Evolutionary conservation across 1,284 basidiomycete genomes (phyloP).

Genomic region (Ganoderma resinaceum): DNA sequence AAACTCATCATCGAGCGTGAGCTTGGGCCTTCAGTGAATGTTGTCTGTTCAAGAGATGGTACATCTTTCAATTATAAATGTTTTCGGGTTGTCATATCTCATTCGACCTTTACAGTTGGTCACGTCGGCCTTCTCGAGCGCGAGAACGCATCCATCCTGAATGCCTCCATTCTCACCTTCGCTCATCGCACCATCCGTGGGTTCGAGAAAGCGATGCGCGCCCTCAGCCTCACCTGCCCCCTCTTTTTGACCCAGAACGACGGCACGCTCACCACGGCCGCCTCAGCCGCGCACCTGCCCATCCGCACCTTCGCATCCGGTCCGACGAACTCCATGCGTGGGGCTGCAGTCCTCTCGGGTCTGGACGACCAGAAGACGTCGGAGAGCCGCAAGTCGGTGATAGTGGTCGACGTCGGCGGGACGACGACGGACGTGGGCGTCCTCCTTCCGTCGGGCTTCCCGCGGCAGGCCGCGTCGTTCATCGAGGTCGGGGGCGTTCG

Average conservation of each 20-base stretch:
- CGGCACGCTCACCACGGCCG: constrained; percentile 60
- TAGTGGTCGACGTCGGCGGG: constrained; percentile 67
- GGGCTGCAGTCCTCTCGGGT: constrained; percentile 60
- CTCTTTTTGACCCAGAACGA: constrained; percentile 68
- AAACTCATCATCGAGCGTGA: constrained; percentile 48
- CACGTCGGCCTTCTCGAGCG: constrained; percentile 64
- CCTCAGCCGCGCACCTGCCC: constrained; percentile 59
- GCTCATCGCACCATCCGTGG: constrained; percentile 57
- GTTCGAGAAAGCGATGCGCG: constrained; percentile 56
- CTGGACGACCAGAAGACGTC: constrained; percentile 43
- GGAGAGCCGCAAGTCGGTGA: constrained; percentile 46
- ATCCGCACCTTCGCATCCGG: constrained; percentile 69
- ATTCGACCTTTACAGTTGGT: constrained; percentile 47
- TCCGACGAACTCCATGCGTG: constrained; percentile 69
- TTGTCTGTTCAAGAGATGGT: constrained; percentile 51
- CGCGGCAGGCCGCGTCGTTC: constrained; percentile 57
- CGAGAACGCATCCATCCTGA: constrained; percentile 69
- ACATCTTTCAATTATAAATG: neutral
- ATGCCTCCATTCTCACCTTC: constrained; percentile 61
- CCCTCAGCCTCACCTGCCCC: constrained; percentile 55
- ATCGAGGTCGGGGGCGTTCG: constrained; percentile 51
- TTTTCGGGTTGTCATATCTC: neutral
- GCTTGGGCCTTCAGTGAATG: constrained; percentile 47
- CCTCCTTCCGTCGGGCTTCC: constrained; percentile 57
- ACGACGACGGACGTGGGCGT: constrained; percentile 63